Evolutionary conservation across 2,329 filamentous ascomycete species (phyloP).

Genomic region (Colletotrichum coccodes): DNA sequence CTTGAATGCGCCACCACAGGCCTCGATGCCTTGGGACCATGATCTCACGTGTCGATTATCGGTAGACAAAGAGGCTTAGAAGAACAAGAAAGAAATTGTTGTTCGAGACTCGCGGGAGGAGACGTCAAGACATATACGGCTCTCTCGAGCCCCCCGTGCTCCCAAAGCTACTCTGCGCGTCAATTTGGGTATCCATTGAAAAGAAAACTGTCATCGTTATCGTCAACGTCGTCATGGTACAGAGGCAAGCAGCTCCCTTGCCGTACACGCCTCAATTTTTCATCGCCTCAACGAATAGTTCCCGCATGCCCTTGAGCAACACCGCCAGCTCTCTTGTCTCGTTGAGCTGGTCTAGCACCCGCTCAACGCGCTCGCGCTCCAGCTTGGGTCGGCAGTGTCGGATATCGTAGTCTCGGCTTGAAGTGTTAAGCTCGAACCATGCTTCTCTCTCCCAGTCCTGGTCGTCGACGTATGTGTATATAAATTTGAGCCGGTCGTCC

Average conservation of each 20-base stretch:
- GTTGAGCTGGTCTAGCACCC: slow-evolving; percentile 82
- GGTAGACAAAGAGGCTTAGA: background rate
- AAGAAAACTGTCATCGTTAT: slow-evolving; percentile 16
- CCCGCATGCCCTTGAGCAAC: slow-evolving; percentile 84
- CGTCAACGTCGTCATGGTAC: slow-evolving; percentile 20
- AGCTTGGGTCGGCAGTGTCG: slow-evolving; percentile 84
- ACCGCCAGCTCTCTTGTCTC: slow-evolving; percentile 79
- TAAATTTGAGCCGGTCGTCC: slow-evolving; percentile 88
- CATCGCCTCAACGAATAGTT: slow-evolving; percentile 77
- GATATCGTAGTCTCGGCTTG: slow-evolving; percentile 85
- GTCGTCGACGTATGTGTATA: slow-evolving; percentile 88
- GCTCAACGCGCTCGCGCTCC: slow-evolving; percentile 80
- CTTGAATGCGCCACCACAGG: background rate
- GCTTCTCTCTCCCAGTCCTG: slow-evolving; percentile 88
- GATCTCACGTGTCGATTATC: background rate
- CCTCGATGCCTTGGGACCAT: background rate
- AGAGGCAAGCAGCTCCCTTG: background rate
- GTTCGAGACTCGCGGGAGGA: background rate
- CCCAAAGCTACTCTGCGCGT: background rate
- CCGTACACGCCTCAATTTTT: slow-evolving; percentile 48
- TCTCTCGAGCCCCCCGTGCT: background rate
- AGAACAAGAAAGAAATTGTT: background rate
- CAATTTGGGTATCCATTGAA: slow-evolving; percentile 27
- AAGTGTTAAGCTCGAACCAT: slow-evolving; percentile 91
- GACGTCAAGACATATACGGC: background rate